phyloP scores from a whole-genome alignment of 2,329 filamentous ascomycete genomes.

The Plenodomus tracheiphilus region DNA sequence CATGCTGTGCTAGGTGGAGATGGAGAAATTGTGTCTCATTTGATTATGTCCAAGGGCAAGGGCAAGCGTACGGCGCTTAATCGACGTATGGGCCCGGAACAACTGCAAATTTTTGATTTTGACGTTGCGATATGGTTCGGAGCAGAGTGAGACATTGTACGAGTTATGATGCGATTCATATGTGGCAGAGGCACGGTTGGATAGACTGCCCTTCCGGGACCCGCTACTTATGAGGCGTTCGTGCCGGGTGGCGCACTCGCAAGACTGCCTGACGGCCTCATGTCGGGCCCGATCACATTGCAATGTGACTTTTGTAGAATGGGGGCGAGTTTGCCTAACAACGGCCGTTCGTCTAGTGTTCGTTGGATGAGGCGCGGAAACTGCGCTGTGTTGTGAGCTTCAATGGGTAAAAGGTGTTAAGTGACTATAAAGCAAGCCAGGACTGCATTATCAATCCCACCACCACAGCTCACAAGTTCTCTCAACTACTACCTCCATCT shows the following conservation, averaged over 20 bases:
- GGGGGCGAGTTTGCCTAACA: slow-evolving; percentile 16
- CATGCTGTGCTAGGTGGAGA: not conserved
- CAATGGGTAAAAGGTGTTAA: slow-evolving; percentile 11
- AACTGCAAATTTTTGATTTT: not conserved
- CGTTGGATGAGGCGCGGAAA: slow-evolving; percentile 24
- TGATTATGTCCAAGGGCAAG: not conserved
- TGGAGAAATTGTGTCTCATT: not conserved
- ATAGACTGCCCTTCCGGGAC: slow-evolving; percentile 6
- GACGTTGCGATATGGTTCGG: slow-evolving; percentile 6
- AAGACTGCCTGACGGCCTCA: slow-evolving; percentile 23
- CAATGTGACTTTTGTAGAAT: slow-evolving; percentile 20
- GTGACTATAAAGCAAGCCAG: slow-evolving; percentile 20
- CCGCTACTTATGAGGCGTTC: slow-evolving; percentile 21
- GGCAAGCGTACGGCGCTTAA: not conserved
- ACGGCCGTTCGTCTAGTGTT: slow-evolving; percentile 14
- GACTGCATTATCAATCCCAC: slow-evolving; percentile 6
- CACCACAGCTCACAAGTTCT: slow-evolving; percentile 5
- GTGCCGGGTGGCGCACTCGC: slow-evolving; percentile 24
- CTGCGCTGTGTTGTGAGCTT: slow-evolving; percentile 11
- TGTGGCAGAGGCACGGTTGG: slow-evolving; percentile 24
- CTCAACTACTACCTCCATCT: not conserved
- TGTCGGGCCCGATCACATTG: slow-evolving; percentile 15
- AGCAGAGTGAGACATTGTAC: slow-evolving; percentile 1
- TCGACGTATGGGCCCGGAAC: not conserved
- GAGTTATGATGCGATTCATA: not conserved